Base-by-base conservation (phyloP, 345 rosid species). In the Eucalyptus tenuipes region DNA sequence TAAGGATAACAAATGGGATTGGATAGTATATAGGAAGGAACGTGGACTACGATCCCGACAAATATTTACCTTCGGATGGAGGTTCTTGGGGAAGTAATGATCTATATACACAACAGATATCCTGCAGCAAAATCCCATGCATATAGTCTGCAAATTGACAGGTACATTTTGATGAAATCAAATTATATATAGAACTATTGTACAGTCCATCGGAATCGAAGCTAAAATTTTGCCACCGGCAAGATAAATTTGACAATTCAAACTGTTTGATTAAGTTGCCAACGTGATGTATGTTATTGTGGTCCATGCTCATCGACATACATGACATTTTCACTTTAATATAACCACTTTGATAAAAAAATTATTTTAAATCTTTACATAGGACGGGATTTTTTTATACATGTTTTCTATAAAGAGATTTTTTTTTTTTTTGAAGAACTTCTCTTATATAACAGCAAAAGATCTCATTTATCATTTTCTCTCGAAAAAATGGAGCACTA, bases 221-320 rank as follows among this genome's bases (percentile, higher is more conserved):
- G 71, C 31, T 0, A 0, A 61, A 14, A 29, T 61, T 61, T 25
- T 7, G 71, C 18, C 33, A 7, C 18, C 0, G 2, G 71, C 7
- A 7, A 29, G 13, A 61, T 61, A 61, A 61, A 61, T 61, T 29
- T 13, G 22, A 17, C 79, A 16, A 3, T 66, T 66, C 22, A 66
- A 0, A 16, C 79, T 1, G 6, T 15, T 66, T 66, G 42, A 66
- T 31, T 66, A 66, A n/a, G 20, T 66, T 15, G 6, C 40, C 20
- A 3, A 64, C 5, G 1, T n/a, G 9, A n/a, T 64, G 10, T 66
- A 3, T 66, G 2, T 66, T 31, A 31, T 31, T 66, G 22, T 8
- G 79, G 40, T 66, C 42, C 2, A 31, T 66, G 12, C 6, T 31
- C 9, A 64, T 64, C 37, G 17, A n/a, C 2, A 29, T 7, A n/a